A percentile compares a stretch with the other conserved stretches of the same genome.
phyloP scores from a whole-genome alignment of 169 alveolate genomes.

The Plasmodium billcollinsi region DNA sequence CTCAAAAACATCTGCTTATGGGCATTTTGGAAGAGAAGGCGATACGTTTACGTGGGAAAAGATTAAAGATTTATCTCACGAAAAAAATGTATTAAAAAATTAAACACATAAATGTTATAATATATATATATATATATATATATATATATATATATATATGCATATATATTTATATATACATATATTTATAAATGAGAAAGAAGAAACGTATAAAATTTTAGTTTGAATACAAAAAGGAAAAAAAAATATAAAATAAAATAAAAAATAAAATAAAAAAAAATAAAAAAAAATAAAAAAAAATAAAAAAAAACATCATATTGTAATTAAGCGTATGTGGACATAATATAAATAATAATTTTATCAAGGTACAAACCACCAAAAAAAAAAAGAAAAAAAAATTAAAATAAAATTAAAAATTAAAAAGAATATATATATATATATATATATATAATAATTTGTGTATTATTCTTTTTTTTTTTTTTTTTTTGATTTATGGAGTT shows the following conservation, averaged over 20 bases:
- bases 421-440: too few species aligned
- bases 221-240: background rate
- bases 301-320: background rate
- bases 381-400: too few species aligned
- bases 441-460: too few species aligned
- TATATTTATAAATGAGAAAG: background rate
- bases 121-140: background rate
- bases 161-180: background rate
- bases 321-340: too few species aligned
- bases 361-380: too few species aligned
- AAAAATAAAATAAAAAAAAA: background rate
- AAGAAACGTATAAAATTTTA: background rate
- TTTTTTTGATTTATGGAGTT: too few species aligned
- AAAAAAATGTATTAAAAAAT: conserved; percentile 71
- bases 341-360: too few species aligned
- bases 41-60: conserved; percentile 97
- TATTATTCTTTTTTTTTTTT: too few species aligned
- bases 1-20: conserved; percentile 95
- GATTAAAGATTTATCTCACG: conserved; percentile 87
- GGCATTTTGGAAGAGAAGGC: conserved; percentile 98
- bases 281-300: background rate
- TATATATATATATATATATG: background rate
- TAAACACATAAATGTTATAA: background rate
- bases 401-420: too few species aligned
- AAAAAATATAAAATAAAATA: background rate